A percentile compares a stretch with the other conserved stretches of the same genome.
These are phyloP conservation scores for Agastache rugosa DNA, from an alignment of 257 asterid species.

Conservation along the genomic window DNA sequence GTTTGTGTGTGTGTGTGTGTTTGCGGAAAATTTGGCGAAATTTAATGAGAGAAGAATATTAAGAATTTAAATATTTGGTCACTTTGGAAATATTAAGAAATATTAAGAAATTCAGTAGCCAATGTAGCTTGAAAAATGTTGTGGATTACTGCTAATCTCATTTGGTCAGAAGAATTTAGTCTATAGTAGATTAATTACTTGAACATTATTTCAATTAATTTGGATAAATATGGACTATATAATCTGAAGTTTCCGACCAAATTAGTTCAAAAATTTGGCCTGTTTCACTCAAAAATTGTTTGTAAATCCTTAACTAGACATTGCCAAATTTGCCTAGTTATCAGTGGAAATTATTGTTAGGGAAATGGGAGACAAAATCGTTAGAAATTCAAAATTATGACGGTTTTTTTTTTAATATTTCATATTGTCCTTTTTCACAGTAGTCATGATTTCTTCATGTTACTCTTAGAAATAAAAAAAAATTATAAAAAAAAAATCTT, in stretches of 20 bases:
- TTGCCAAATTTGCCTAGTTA: slow-evolving; percentile 2
- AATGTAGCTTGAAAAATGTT: too few relatives aligned
- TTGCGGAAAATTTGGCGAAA: not conserved
- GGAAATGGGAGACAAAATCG: slow-evolving; percentile 12
- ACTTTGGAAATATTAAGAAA: too few relatives aligned
- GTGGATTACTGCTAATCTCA: too few relatives aligned
- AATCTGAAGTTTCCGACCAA: slow-evolving; percentile 1
- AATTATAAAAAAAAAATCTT: not conserved
- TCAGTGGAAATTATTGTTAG: slow-evolving; percentile 5
- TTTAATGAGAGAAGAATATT: too few relatives aligned
- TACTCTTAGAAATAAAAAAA: not conserved
- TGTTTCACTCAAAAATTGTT: slow-evolving; percentile 9
- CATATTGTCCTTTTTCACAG: not conserved
- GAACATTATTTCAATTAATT: not conserved
- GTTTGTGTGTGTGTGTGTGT: not conserved
- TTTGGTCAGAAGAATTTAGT: too few relatives aligned
- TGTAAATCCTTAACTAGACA: not conserved
- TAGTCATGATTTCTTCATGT: not conserved
- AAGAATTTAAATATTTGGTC: not conserved
- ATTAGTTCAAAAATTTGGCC: not conserved
- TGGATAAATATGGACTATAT: slow-evolving; percentile 2
- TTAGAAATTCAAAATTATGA: not conserved
- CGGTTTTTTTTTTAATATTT: not conserved
- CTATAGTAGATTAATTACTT: too few relatives aligned
- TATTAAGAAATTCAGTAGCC: too few relatives aligned